A percentile compares a stretch with the other conserved stretches of the same genome.
Evolutionary conservation across 2,329 filamentous ascomycete species (phyloP).

Genomic region (Penicillium oxalicum): DNA sequence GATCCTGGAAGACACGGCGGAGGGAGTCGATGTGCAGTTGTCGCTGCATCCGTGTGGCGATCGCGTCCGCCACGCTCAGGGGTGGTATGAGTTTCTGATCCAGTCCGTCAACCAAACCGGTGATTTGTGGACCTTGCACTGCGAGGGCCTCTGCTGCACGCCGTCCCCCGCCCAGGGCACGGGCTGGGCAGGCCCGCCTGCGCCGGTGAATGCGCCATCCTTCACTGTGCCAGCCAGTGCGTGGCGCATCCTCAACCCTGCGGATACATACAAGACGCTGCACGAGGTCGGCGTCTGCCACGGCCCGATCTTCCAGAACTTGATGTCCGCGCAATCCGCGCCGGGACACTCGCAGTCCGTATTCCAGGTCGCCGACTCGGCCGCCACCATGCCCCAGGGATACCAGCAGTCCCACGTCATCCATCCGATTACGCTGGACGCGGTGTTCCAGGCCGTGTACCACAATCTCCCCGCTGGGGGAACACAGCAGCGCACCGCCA

Average conservation of each 20-base stretch:
- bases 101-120: slow-evolving; percentile 9
- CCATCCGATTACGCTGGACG: slow-evolving; percentile 11
- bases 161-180: background rate
- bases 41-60: background rate
- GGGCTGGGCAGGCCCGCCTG: no score
- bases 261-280: background rate
- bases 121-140: slow-evolving; percentile 10
- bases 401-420: slow-evolving; percentile 5
- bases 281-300: background rate
- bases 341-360: background rate
- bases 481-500: background rate
- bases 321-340: background rate
- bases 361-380: background rate
- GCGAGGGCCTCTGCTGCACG: slow-evolving; percentile 3
- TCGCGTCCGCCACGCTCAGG: background rate
- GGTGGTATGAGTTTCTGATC: slow-evolving; percentile 12
- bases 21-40: background rate
- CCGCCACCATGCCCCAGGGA: background rate
- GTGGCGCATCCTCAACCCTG: background rate
- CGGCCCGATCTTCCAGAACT: background rate
- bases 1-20: background rate
- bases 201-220: background rate
- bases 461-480: background rate
- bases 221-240: background rate
- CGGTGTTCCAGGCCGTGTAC: slow-evolving; percentile 1